Percentiles rank a stretch among this genome's conserved stretches.
phyloP scores from a whole-genome alignment of 73 alveolate species.

The Effrenium voratum region DNA sequence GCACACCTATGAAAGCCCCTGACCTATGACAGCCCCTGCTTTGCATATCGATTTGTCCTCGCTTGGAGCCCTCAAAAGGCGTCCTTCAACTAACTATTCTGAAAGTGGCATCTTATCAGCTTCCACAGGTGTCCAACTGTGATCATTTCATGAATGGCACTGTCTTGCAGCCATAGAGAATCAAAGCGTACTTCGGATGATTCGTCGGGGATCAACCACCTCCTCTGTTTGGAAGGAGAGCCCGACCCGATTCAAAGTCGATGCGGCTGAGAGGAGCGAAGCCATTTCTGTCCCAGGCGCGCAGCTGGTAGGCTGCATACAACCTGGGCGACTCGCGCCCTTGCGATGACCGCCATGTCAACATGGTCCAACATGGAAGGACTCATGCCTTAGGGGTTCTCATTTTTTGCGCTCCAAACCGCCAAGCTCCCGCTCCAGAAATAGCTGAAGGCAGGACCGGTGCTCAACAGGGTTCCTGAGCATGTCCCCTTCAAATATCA shows the following conservation, averaged over 20 bases:
- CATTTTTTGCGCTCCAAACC: not conserved
- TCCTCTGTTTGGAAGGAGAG: too few relatives aligned
- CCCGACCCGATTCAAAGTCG: too few relatives aligned
- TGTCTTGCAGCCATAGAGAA: too few relatives aligned
- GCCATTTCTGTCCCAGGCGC: conserved; percentile 28
- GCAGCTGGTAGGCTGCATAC: conserved; percentile 64
- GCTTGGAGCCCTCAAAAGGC: too few relatives aligned
- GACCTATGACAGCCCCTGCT: not conserved
- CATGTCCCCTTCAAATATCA: not conserved
- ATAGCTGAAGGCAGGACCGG: not conserved
- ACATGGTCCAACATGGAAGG: not conserved
- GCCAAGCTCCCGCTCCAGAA: not conserved
- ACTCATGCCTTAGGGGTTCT: not conserved
- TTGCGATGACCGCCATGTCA: not conserved
- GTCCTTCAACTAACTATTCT: too few relatives aligned
- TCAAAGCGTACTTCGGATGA: too few relatives aligned
- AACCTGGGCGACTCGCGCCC: not conserved
- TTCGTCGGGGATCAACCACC: too few relatives aligned
- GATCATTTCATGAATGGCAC: too few relatives aligned
- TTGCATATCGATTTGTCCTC: too few relatives aligned
- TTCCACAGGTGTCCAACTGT: too few relatives aligned
- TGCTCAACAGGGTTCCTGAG: not conserved
- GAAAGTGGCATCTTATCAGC: too few relatives aligned
- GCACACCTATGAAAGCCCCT: not conserved
- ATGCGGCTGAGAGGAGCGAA: not conserved